Percentiles rank a stretch among this genome's conserved stretches.
These are phyloP conservation scores for Thuidium tamariscinum DNA, from an alignment of 225 moss, liverwort and hornwort genomes.

Conservation along the genomic window DNA sequence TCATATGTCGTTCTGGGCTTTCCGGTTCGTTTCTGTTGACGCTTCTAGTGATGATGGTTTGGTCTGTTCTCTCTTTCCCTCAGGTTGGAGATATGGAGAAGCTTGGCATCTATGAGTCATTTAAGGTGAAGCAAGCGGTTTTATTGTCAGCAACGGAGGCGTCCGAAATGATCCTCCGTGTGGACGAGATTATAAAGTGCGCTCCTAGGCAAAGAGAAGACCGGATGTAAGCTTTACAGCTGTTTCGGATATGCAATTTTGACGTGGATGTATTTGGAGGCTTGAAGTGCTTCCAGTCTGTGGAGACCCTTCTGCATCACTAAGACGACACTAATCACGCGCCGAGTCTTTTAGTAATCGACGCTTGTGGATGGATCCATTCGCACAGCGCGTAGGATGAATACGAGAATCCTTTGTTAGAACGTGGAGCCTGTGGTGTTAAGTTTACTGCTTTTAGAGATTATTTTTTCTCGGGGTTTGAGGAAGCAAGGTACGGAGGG, in stretches of 20 bases:
- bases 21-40: neutral
- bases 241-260: neutral
- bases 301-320: neutral
- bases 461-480: neutral
- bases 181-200: constrained; percentile 98
- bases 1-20: neutral
- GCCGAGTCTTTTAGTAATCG: neutral
- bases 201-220: constrained; percentile 96
- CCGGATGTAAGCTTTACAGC: constrained; percentile 42
- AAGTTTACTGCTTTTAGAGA: neutral
- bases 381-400: neutral
- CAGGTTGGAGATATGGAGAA: constrained; percentile 96
- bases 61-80: neutral
- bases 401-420: neutral
- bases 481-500: neutral
- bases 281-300: neutral
- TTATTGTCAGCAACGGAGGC: constrained; percentile 85
- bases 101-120: constrained; percentile 87
- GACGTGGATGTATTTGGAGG: neutral
- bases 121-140: constrained; percentile 96
- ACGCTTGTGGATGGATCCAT: neutral
- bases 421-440: neutral
- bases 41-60: neutral
- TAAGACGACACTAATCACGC: no score
- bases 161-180: constrained; percentile 94